Evolutionary conservation across 2,329 filamentous ascomycete species (phyloP).

Genomic region (Exutisphaerella laricina): DNA sequence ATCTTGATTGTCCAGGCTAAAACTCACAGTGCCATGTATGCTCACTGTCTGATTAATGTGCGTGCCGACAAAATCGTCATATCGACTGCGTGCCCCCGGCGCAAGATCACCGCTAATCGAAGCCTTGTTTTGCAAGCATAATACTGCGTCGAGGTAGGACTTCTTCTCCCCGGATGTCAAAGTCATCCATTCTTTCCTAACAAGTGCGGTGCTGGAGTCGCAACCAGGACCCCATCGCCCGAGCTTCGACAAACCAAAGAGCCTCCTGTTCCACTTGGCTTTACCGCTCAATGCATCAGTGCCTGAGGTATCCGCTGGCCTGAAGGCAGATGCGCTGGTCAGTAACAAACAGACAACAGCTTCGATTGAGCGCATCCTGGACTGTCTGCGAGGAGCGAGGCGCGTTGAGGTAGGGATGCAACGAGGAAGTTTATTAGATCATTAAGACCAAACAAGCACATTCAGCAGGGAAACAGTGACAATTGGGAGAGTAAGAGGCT

Average conservation of each 20-base stretch:
- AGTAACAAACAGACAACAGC: background rate
- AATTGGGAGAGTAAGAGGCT: no score
- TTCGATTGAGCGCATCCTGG: conserved; percentile 3
- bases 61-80: conserved; percentile 20
- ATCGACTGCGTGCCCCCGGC: conserved; percentile 26
- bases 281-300: background rate
- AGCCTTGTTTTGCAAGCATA: conserved; percentile 28
- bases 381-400: no score
- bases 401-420: background rate
- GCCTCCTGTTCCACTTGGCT: background rate
- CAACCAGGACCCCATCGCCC: background rate
- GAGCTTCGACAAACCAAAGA: no score
- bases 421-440: no score
- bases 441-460: no score
- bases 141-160: conserved; percentile 29
- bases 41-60: conserved; percentile 31
- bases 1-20: background rate
- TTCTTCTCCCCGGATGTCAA: conserved; percentile 24
- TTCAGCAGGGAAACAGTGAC: no score
- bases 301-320: conserved; percentile 5
- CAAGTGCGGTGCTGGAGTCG: conserved; percentile 30
- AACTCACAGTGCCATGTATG: conserved; percentile 7
- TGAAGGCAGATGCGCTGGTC: conserved; percentile 2
- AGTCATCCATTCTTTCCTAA: conserved; percentile 41
- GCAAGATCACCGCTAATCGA: conserved; percentile 20